These are phyloP conservation scores for Sporothrix luriei DNA, from an alignment of 2,329 filamentous ascomycete species.

Conservation along the genomic window DNA sequence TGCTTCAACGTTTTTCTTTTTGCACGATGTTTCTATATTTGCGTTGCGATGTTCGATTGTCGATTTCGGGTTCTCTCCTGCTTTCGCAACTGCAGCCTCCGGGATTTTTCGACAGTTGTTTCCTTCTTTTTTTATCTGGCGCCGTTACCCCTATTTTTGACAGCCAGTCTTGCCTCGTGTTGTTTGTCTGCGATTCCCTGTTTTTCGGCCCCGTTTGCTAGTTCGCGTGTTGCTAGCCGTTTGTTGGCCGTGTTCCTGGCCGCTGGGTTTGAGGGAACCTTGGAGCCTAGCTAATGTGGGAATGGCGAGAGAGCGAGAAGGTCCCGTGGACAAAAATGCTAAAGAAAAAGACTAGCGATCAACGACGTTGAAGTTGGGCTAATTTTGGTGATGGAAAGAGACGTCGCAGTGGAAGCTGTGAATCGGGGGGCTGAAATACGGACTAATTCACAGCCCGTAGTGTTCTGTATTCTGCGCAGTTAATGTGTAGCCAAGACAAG, in stretches of 20 bases:
- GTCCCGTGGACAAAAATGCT: constrained; percentile 6
- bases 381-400: background rate
- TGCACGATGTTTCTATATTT: background rate
- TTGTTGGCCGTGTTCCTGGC: constrained; percentile 10
- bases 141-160: background rate
- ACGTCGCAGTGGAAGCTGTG: background rate
- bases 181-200: background rate
- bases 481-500: constrained; percentile 22
- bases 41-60: background rate
- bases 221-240: constrained; percentile 5
- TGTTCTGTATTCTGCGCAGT: constrained; percentile 24
- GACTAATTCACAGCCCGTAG: background rate
- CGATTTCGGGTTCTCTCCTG: background rate
- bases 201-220: constrained; percentile 14
- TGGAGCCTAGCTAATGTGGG: background rate
- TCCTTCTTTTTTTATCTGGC: background rate
- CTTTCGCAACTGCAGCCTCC: background rate
- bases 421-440: background rate
- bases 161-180: background rate
- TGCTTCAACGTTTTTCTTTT: background rate
- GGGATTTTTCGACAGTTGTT: background rate
- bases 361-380: background rate
- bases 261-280: constrained; percentile 1
- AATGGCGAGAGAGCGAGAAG: background rate
- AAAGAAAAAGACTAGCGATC: constrained; percentile 9